Conservation (phyloP, 2,329 filamentous ascomycete genomes). For the Cryoendolithus antarcticus region DNA sequence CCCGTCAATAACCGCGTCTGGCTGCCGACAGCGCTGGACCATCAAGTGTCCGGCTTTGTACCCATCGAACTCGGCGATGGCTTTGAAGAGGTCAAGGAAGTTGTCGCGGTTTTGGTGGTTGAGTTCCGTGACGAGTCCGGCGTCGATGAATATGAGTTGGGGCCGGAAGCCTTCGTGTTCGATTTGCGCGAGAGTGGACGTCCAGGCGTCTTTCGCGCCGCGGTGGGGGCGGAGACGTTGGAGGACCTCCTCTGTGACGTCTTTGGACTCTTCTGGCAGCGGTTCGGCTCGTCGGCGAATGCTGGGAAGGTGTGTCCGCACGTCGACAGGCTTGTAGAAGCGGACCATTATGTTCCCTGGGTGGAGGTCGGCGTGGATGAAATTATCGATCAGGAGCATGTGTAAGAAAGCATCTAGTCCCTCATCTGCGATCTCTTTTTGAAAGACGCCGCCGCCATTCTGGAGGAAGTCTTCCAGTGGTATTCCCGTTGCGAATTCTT, state of each 20-base stretch:
- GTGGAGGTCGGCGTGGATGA: slow-evolving; percentile 90
- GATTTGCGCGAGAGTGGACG: slow-evolving; percentile 58
- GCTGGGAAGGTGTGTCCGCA: slow-evolving; percentile 25
- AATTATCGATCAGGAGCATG: slow-evolving; percentile 96
- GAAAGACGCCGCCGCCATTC: slow-evolving; percentile 82
- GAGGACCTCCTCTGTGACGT: slow-evolving; percentile 81
- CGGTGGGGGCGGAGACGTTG: slow-evolving; percentile 64
- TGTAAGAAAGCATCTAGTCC: slow-evolving; percentile 90
- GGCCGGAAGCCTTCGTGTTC: slow-evolving; percentile 82
- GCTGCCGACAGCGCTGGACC: slow-evolving; percentile 89
- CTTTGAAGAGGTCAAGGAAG: slow-evolving; percentile 90
- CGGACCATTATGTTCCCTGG: slow-evolving; percentile 99
- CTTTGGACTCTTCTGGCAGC: slow-evolving; percentile 40
- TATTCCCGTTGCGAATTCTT: slow-evolving; percentile 92
- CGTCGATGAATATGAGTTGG: slow-evolving; percentile 95
- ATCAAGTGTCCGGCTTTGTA: slow-evolving; percentile 91
- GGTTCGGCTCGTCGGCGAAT: slow-evolving; percentile 16
- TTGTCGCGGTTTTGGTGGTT: slow-evolving; percentile 77
- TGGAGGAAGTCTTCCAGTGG: slow-evolving; percentile 82
- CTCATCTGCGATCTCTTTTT: slow-evolving; percentile 87
- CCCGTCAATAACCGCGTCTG: slow-evolving; percentile 73
- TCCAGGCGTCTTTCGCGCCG: slow-evolving; percentile 55
- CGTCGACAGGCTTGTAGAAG: slow-evolving; percentile 75
- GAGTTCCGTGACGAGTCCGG: slow-evolving; percentile 85
- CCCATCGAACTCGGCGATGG: slow-evolving; percentile 94